These are phyloP conservation scores for Scenedesmus sp. DNA, from an alignment of 163 green algal species.

Conservation along the genomic window DNA sequence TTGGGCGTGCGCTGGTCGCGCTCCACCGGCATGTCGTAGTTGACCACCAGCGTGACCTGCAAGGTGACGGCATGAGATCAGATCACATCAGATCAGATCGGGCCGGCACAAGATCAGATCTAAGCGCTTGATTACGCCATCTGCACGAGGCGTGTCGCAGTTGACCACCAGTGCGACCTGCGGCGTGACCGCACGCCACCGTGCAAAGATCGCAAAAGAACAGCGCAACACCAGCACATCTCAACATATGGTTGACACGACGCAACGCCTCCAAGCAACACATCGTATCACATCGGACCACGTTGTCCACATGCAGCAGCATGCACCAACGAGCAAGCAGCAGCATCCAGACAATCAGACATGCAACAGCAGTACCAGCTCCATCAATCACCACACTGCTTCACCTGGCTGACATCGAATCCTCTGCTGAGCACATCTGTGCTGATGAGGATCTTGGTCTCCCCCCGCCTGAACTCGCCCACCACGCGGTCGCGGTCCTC, in stretches of 20 bases:
- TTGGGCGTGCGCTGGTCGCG: slow-evolving; percentile 81
- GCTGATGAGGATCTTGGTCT: slow-evolving; percentile 98
- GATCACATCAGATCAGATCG: not conserved
- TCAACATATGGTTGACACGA: no score
- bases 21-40: slow-evolving; percentile 96
- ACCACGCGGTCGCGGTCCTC: slow-evolving; percentile 91
- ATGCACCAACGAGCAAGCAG: not conserved
- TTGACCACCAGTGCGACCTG: no score
- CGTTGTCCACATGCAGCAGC: not conserved
- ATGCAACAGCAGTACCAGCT: not conserved
- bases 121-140: no score
- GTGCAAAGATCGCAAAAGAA: no score
- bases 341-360: not conserved
- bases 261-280: no score
- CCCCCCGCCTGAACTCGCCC: slow-evolving; percentile 82
- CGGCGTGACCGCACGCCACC: no score
- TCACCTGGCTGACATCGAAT: slow-evolving; percentile 96
- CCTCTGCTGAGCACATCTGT: slow-evolving; percentile 97
- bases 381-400: not conserved
- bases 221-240: no score
- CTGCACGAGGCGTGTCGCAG: no score
- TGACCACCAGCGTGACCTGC: slow-evolving; percentile 98
- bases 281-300: no score
- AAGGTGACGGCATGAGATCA: not conserved
- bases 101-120: not conserved